Conservation (phyloP, 441 rosid species). For the Dalechampia spathulata region DNA sequence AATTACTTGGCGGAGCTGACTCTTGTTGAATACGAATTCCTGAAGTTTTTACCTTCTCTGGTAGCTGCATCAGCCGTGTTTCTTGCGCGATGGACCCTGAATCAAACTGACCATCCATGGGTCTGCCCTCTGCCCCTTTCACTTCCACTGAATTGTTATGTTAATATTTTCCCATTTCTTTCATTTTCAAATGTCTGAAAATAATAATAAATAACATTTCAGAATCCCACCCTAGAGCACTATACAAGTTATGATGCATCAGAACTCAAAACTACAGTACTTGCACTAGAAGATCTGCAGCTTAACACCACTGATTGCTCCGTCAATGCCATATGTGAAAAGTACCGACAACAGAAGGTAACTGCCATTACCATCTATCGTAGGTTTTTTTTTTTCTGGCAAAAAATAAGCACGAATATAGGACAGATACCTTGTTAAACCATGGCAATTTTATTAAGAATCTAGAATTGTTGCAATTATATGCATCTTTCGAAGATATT, state of each 20-base stretch:
- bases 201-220: constrained; percentile 6
- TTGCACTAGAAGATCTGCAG: constrained; percentile 74
- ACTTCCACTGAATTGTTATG: neutral
- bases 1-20: constrained; percentile 73
- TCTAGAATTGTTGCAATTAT: too few species aligned
- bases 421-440: neutral
- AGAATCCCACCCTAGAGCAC: constrained; percentile 83
- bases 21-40: constrained; percentile 62
- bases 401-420: neutral
- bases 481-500: too few species aligned
- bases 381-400: neutral
- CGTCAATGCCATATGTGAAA: constrained; percentile 59
- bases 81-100: constrained; percentile 75
- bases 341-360: constrained; percentile 77
- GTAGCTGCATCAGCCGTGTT: constrained; percentile 79
- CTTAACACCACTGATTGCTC: constrained; percentile 51
- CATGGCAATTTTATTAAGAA: too few species aligned
- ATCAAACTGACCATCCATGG: constrained; percentile 73
- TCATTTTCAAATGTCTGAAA: constrained; percentile 10
- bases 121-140: constrained; percentile 20
- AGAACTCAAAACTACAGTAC: constrained; percentile 54
- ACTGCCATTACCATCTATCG: neutral
- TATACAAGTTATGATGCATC: constrained; percentile 56
- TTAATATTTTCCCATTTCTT: neutral
- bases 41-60: constrained; percentile 62